Evolutionary conservation across 2,329 filamentous ascomycete species (phyloP), one percentile per base, ranked within the genome.

Genomic region (Calonectria leucothoes): DNA sequence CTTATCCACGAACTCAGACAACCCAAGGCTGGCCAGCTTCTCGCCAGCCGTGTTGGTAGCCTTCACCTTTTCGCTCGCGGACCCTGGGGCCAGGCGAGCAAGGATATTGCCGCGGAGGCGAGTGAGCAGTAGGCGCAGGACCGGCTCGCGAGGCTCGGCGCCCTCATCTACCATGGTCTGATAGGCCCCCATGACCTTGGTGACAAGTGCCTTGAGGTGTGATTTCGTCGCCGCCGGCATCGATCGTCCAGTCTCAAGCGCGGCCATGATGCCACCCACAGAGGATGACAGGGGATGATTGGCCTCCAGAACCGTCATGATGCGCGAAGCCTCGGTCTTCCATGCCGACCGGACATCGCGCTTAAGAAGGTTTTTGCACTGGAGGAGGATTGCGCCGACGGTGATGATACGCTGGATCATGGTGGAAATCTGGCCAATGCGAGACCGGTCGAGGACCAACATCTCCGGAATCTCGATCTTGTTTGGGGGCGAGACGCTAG

Each of bases 301-400:
- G 17, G 87, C 89, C 75, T 93, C 92, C 14, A 96, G 89, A 0
- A 94, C 90, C 1, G 90, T 85, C 86, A 93, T 91, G 76, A 96
- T 91, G n/a, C 94, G 91, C 3, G 88, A 86, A 0, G 94, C 93
- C 83, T 96, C 93, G 29, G 88, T 90, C 83, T 93, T 94, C 94
- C 94, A 97, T 25, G 93, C 91, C 15, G 90, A 90, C 55, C 94
- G 91, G 4, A 95, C 93, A 80, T 96, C 94, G 20, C 94, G 91
- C 84, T 95, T 96, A 37, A 97, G 89, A 10, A 96, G 87, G 78
- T 95, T 96, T 86, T 97, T 97, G 83, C 93, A 93, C 66, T 95
- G 95, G 17, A 96, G 86, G 33, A 96, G 86, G 61, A 96, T 93
- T 0, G 94, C 93, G 1, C 93, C 94, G 4, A 93, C 90, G 1